Evolutionary conservation across 306 rosid genomes (phyloP), one percentile per base, ranked within the genome.

Genomic region (Phaseolus lunatus): DNA sequence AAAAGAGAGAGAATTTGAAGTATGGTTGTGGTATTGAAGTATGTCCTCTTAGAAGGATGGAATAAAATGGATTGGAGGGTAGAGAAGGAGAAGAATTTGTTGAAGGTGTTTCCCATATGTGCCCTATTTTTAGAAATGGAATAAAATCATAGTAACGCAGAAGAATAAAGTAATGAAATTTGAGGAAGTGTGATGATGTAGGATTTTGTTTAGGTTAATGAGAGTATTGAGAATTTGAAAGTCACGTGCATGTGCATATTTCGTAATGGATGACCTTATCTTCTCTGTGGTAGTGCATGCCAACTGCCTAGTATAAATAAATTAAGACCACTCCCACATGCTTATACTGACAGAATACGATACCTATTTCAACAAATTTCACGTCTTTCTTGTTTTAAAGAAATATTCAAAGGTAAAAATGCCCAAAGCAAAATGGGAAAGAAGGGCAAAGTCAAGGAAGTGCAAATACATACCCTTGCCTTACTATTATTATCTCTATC

Each of bases 311-410:
- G 79, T 57, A 67, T 72, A 27, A 61, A 56, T 72, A 70, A 62
- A 64, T 56, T 61, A 76, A 69, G 27, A 16, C 29, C 80, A 59
- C 79, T 56, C 61, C 50, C 84, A 75, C 84, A 82, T 74, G 82
- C 82, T 80, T 73, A 56, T 65, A 70, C 82, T 78, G 88, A 79
- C 88, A 74, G 83, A 68, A 81, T 78, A 73, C 76, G 78, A 78
- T 79, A 75, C 78, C 78, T 37, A 44, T 19, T 74, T 20, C 19
- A 75, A 76, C 80, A 84, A 58, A 81, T 61, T 47, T 73, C 83
- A 65, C 63, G 65, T 58, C 45, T 9, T 75, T 76, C 39, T 41
- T 72, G 54, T 48, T 43, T 71, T 57, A 47, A 41, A 58, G 37
- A 77, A 53, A 77, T 68, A 74, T 59, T 67, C 75, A 59, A 75